These are phyloP conservation scores for Fusarium sp. DNA, from an alignment of 2,329 filamentous ascomycete genomes.

Conservation along the genomic window DNA sequence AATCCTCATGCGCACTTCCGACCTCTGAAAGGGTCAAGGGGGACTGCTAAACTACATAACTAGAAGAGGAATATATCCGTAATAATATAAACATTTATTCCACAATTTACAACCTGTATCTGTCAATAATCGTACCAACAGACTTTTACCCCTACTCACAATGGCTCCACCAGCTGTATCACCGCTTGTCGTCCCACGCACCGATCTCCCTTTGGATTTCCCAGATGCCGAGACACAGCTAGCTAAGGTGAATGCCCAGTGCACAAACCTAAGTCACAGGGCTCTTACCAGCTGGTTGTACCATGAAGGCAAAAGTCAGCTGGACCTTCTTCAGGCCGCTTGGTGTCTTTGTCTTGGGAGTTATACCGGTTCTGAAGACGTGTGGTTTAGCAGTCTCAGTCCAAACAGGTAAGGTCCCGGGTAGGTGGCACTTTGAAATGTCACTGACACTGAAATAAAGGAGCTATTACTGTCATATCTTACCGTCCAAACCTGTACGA, in stretches of 20 bases:
- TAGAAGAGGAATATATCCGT: neutral
- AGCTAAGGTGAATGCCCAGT: neutral
- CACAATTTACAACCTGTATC: neutral
- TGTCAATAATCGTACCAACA: too few relatives aligned
- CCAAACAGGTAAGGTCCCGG: neutral
- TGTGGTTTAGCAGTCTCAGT: neutral
- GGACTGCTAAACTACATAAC: neutral
- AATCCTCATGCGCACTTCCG: too few relatives aligned
- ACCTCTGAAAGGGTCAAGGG: neutral
- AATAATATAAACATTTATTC: neutral
- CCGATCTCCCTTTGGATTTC: neutral
- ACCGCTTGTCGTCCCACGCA: neutral
- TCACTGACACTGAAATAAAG: neutral
- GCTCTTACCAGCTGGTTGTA: neutral
- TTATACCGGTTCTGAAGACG: conserved; percentile 14
- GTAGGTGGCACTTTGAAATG: neutral
- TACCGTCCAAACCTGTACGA: neutral
- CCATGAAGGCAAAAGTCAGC: neutral
- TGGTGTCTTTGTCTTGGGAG: conserved; percentile 5
- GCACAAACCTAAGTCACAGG: neutral
- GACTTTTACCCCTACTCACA: too few relatives aligned
- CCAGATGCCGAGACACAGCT: neutral
- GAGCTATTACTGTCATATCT: neutral
- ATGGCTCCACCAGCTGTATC: conserved; percentile 7
- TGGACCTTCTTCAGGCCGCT: neutral